phyloP scores from a whole-genome alignment of 257 asterid species.

The Salvia hispanica region DNA sequence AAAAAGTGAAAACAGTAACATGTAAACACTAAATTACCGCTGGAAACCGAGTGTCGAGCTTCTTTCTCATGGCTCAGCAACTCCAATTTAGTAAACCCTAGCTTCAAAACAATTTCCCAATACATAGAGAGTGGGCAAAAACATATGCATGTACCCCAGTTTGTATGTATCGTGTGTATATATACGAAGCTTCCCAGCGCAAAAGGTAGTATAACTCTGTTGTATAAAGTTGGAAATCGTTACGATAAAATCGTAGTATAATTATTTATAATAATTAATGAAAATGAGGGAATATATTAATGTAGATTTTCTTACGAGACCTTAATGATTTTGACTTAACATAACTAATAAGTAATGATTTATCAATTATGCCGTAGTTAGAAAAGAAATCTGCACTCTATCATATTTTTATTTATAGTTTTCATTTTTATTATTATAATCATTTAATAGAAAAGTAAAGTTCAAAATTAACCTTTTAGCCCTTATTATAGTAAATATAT shows the following conservation, averaged over 20 bases:
- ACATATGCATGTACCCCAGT: background rate
- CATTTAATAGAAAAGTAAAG: too few relatives aligned
- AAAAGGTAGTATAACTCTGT: constrained; percentile 24
- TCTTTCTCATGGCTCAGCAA: constrained; percentile 63
- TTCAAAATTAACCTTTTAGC: too few relatives aligned
- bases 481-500: too few relatives aligned
- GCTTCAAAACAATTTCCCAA: constrained; percentile 2
- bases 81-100: constrained; percentile 43
- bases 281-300: too few relatives aligned
- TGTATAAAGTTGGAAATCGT: constrained; percentile 38
- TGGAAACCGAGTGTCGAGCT: constrained; percentile 80
- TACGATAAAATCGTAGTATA: constrained; percentile 27
- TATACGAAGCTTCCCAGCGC: constrained; percentile 24
- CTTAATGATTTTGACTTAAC: too few relatives aligned
- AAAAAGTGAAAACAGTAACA: background rate
- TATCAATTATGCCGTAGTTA: too few relatives aligned
- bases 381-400: too few relatives aligned
- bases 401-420: too few relatives aligned
- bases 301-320: too few relatives aligned
- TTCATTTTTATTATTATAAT: too few relatives aligned
- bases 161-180: constrained; percentile 17
- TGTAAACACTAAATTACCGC: constrained; percentile 52
- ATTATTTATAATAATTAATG: background rate
- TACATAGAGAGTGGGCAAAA: background rate
- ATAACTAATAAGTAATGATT: too few relatives aligned